Evolutionary conservation across 1,139 yeast genomes (phyloP), one percentile per base, ranked within the genome.

Genomic region (Yarrowia galli): DNA sequence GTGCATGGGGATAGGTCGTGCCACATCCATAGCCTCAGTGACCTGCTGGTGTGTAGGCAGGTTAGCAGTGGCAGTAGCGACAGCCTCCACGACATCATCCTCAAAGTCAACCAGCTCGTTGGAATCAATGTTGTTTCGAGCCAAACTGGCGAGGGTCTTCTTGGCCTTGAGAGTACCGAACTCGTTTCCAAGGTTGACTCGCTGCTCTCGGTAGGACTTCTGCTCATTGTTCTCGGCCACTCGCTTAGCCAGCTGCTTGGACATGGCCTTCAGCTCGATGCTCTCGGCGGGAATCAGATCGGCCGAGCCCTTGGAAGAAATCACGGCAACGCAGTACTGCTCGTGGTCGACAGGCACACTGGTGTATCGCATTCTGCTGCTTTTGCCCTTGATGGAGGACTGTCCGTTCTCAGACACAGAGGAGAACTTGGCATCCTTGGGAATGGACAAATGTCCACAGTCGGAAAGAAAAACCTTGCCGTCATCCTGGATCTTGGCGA

Each of bases 141-240:
- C 96, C 75, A 87, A 79, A 76, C 89, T 93, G 67, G 86, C 82
- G 75, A 96, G 91, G 46, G 97, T 97, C 75, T 91, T 89, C 80
- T 92, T 93, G 70, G 98, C 98, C 80, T 89, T 93, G 80, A 91
- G 92, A 70, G 99, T 93, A 84, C 99, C 99, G 73, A 95, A 95
- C 1, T 96, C 96, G 79, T 92, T 95, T 75, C 99, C 99, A 74
- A 95, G 84, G 3, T 91, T 91, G 71, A 85, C 90, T 77, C 97
- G 85, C 79, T 90, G 91, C 12, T 58, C 64, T 58, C 64, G 51
- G 51, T 42, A 58, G 16, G 64, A 9, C 22, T 58, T 58, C 18
- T 4, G 25, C 12, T n/a, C 51, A 5, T 20, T 9, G 6, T 43
- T 7, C 42, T 58, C 64, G 9, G 49, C 51, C 32, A 42, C 51